Base-by-base conservation (phyloP, 305 asterid genomes). In the Salvia sclarea region DNA sequence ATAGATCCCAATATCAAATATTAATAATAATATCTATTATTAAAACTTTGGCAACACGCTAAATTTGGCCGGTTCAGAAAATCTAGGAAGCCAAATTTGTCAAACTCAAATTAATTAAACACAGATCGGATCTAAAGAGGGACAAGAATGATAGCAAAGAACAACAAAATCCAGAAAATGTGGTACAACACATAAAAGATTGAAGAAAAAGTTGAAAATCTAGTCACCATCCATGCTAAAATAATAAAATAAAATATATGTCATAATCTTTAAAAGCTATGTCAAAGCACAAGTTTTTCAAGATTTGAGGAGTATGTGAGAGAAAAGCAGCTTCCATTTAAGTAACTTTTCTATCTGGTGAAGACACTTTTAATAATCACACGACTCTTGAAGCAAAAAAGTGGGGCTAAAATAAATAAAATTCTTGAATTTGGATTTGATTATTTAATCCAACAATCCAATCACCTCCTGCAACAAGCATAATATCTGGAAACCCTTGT, bases 141-240 rank as follows among this genome's bases (percentile, higher is more conserved):
- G 61, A 56, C 37, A 38, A 37, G 50, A 54, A 58, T 25, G 16
- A 11, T 12, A 44, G 53, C 43, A 20, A 50, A 60, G 48, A 53
- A 33, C 22, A 61, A 61, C 43, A 40, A 61, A 68, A 70, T 60
- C 75, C 63, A 21, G 30, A 49, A 70, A 70, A 63, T 14, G 37
- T 35, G 31, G 75, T 11, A 35, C 5, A 18, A 6, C 11, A 60
- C 31, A 25, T 11, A 22, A 22, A 22, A 20, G 14, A 35, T 1
- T 30, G 4, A 47, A 45, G 44, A 24, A 24, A 41, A 10, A 60
- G 45, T 60, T 49, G 69, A 61, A 52, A 1, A 49, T 38, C 78
- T 59, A 77, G 78, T 74, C 80, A 77, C 48, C 35, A 47, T 28
- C 72, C 82, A 80, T 74, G 25, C 17, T 55, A 37, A n/a, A 25